Conservation (phyloP, 2,329 filamentous ascomycete species). For the Talaromyces sp. region DNA sequence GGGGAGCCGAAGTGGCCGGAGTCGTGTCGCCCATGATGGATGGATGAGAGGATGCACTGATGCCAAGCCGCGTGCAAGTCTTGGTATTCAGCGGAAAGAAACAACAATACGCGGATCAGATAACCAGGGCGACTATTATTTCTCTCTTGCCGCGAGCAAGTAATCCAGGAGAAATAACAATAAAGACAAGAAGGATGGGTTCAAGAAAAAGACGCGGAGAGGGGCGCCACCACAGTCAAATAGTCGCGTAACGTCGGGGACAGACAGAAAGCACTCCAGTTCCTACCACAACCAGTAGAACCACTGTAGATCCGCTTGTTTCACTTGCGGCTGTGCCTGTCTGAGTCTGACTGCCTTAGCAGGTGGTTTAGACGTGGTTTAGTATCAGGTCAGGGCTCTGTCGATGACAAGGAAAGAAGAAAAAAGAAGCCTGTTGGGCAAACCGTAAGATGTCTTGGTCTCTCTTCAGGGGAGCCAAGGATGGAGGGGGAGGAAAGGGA, state of each 20-base stretch:
- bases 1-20: slow-evolving; percentile 10
- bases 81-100: slow-evolving; percentile 13
- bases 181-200: slow-evolving; percentile 2
- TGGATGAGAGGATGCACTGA: slow-evolving; percentile 21
- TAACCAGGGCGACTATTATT: neutral
- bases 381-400: neutral
- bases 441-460: neutral
- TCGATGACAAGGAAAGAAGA: neutral
- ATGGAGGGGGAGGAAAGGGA: slow-evolving; percentile 12
- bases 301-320: neutral
- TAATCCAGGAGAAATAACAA: neutral
- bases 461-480: neutral
- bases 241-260: slow-evolving; percentile 10
- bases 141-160: neutral
- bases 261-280: too few relatives aligned
- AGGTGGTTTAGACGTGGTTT: neutral
- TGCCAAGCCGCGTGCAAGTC: slow-evolving; percentile 21
- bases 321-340: neutral
- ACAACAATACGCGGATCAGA: too few relatives aligned
- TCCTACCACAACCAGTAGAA: neutral
- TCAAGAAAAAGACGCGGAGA: slow-evolving; percentile 2
- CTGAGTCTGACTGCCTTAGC: too few relatives aligned
- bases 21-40: slow-evolving; percentile 15
- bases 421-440: neutral
- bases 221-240: slow-evolving; percentile 13